These are phyloP conservation scores for Neofusicoccum umdonicola DNA, from an alignment of 2,329 filamentous ascomycete species.

Conservation along the genomic window DNA sequence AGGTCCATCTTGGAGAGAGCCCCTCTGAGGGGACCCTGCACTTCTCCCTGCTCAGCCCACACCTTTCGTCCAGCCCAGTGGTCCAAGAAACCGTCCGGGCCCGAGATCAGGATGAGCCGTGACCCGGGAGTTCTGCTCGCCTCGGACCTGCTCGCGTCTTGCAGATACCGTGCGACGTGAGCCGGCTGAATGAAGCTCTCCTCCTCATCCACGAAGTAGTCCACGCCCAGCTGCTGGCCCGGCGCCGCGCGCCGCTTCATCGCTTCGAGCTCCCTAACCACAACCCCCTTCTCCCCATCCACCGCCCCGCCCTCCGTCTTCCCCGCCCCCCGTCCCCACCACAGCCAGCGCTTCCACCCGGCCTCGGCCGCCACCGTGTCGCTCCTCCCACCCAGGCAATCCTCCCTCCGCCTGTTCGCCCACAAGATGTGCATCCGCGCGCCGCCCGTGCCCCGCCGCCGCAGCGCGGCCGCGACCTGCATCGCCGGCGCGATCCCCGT, in stretches of 20 bases:
- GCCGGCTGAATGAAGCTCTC: constrained; percentile 57
- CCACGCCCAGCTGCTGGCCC: constrained; percentile 46
- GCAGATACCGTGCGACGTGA: constrained; percentile 31
- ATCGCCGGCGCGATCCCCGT: constrained; percentile 90
- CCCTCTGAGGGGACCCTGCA: constrained; percentile 72
- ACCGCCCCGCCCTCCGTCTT: constrained; percentile 26
- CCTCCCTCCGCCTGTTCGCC: constrained; percentile 68
- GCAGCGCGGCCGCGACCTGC: constrained; percentile 68
- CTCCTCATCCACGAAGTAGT: constrained; percentile 83
- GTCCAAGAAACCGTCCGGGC: constrained; percentile 84
- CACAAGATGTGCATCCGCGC: constrained; percentile 70
- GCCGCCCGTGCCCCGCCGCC: constrained; percentile 31
- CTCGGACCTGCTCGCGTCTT: background rate
- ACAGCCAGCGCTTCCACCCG: background rate
- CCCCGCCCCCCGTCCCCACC: background rate
- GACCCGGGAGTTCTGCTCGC: background rate
- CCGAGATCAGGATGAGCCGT: constrained; percentile 74
- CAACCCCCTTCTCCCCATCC: constrained; percentile 40
- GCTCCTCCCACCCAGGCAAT: constrained; percentile 62
- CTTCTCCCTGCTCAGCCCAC: constrained; percentile 69
- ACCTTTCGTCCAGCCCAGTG: constrained; percentile 77
- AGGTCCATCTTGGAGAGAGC: constrained; percentile 61
- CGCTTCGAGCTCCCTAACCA: constrained; percentile 62
- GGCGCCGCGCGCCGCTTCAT: constrained; percentile 52
- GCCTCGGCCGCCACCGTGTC: constrained; percentile 34